These are phyloP conservation scores for Podila epicladia DNA, from an alignment of 192 early-diverging fungal species.

Conservation along the genomic window DNA sequence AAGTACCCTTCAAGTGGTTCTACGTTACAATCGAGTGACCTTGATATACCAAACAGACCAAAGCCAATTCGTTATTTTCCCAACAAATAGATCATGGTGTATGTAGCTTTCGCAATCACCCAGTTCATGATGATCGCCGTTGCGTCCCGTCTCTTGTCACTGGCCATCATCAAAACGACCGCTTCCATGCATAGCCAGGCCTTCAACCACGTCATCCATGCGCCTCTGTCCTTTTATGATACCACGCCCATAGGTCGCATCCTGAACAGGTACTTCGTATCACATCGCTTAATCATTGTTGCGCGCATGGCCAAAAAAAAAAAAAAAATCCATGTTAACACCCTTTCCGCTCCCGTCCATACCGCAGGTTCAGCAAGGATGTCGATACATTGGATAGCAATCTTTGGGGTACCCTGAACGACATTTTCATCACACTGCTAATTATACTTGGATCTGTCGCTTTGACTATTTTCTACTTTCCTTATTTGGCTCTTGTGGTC, in stretches of 20 bases:
- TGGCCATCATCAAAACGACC: constrained; percentile 65
- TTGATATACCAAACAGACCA: no score
- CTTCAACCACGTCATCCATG: constrained; percentile 62
- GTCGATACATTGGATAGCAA: constrained; percentile 71
- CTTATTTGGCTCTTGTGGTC: constrained; percentile 75
- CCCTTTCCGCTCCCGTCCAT: no score
- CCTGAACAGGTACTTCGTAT: constrained; percentile 68
- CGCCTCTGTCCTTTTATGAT: constrained; percentile 89
- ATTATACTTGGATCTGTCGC: constrained; percentile 3
- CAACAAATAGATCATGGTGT: not conserved
- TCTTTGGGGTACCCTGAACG: constrained; percentile 53
- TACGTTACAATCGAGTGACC: no score
- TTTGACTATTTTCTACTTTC: constrained; percentile 55
- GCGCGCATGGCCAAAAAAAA: no score
- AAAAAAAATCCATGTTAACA: no score
- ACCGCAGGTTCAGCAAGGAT: constrained; percentile 64
- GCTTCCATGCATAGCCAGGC: constrained; percentile 66
- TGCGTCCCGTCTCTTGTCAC: constrained; percentile 28
- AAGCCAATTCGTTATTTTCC: no score
- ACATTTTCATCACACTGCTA: constrained; percentile 36
- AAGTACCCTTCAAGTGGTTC: no score
- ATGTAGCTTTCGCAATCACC: constrained; percentile 18
- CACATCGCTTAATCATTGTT: no score
- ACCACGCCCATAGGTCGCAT: constrained; percentile 87
- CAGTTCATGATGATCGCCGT: constrained; percentile 32